phyloP scores from a whole-genome alignment of 2,329 filamentous ascomycete species.

The Colletotrichum kahawae region DNA sequence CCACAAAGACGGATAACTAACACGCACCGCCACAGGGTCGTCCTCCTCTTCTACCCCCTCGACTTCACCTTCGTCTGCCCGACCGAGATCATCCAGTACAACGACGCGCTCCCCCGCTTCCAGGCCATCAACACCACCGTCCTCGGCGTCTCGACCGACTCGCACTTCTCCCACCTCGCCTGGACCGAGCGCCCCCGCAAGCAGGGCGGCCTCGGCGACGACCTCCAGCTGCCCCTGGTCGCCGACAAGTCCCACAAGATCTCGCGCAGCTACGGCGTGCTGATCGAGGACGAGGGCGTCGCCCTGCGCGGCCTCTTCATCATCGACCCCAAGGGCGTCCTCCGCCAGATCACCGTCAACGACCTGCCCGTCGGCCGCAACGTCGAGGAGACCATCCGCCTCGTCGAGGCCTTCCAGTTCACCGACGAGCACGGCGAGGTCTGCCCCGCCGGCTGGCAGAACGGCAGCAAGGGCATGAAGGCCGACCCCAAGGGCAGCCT shows the following conservation, averaged over 20 bases:
- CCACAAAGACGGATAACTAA: neutral
- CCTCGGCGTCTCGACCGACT: slow-evolving; percentile 66
- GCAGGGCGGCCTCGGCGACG: slow-evolving; percentile 65
- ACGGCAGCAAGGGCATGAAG: slow-evolving; percentile 54
- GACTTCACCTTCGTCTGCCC: slow-evolving; percentile 74
- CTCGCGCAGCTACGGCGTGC: slow-evolving; percentile 65
- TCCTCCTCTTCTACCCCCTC: slow-evolving; percentile 71
- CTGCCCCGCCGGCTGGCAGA: slow-evolving; percentile 59
- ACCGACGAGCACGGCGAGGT: slow-evolving; percentile 84
- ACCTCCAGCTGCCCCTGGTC: slow-evolving; percentile 65
- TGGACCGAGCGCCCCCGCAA: slow-evolving; percentile 64
- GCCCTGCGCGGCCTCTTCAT: slow-evolving; percentile 69
- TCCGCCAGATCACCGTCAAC: slow-evolving; percentile 70
- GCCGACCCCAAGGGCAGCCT: slow-evolving; percentile 55
- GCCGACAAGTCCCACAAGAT: slow-evolving; percentile 67
- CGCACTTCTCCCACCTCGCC: slow-evolving; percentile 60
- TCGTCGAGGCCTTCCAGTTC: slow-evolving; percentile 79
- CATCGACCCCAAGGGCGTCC: slow-evolving; percentile 66
- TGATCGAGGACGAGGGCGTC: slow-evolving; percentile 68
- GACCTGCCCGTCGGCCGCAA: slow-evolving; percentile 68
- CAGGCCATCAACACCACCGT: slow-evolving; percentile 62
- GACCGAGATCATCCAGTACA: slow-evolving; percentile 70
- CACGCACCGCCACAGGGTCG: slow-evolving; percentile 49
- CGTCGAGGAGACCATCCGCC: slow-evolving; percentile 69
- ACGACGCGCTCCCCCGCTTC: slow-evolving; percentile 65